A percentile compares a stretch with the other conserved stretches of the same genome.
Conservation (phyloP, 176 grass and related monocot genomes). For the Elymus sibiricus region DNA sequence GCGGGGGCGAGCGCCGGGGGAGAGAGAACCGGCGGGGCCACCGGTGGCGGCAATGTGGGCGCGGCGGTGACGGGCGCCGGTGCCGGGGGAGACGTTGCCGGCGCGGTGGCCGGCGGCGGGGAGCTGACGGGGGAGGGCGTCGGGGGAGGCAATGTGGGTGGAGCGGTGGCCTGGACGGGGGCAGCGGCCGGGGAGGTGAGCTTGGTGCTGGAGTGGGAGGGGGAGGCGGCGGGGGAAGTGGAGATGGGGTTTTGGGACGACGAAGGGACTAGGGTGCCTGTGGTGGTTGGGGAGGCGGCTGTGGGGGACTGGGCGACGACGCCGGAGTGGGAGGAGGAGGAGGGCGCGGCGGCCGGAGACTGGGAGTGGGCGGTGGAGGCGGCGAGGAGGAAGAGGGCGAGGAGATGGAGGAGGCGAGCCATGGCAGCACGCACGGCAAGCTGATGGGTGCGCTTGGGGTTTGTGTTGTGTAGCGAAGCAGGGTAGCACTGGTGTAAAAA, state of each 20-base stretch:
- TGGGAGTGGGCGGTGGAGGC: constrained; percentile 14
- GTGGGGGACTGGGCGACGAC: not conserved
- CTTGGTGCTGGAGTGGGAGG: constrained; percentile 25
- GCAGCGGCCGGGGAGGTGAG: constrained; percentile 23
- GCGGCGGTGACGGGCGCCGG: not conserved
- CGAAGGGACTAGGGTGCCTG: constrained; percentile 2
- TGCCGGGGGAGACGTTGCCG: not conserved
- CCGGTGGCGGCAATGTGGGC: not conserved
- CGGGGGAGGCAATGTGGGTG: constrained; percentile 16
- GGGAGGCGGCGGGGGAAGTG: constrained; percentile 21
- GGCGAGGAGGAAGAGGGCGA: constrained; percentile 22
- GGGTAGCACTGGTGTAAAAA: not conserved
- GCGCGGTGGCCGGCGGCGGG: not conserved
- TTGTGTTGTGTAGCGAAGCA: not conserved
- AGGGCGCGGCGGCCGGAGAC: constrained; percentile 35
- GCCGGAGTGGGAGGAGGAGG: not conserved
- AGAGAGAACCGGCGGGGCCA: not conserved
- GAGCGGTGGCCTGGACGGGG: not conserved
- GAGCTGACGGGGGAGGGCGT: not conserved
- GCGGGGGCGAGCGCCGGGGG: not conserved
- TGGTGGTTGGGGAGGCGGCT: not conserved
- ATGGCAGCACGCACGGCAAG: not conserved
- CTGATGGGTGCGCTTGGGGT: not conserved
- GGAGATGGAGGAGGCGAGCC: constrained; percentile 1
- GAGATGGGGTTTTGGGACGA: constrained; percentile 27